phyloP scores from a whole-genome alignment of 208 protist genomes.

The Trichomonas vaginalis region DNA sequence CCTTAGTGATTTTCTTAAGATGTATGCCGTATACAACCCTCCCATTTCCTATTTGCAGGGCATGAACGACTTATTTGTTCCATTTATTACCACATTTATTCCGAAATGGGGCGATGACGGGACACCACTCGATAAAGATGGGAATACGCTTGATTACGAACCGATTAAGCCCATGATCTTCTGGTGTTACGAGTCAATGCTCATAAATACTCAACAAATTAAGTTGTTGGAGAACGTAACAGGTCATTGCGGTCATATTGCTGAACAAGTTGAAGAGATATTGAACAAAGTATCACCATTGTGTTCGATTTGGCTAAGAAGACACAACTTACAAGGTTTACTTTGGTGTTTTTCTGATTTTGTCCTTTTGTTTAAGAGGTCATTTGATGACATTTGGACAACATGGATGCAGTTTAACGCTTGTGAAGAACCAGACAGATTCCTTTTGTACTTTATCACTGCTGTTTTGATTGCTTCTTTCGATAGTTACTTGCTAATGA shows the following conservation, averaged over 20 bases:
- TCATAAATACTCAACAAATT: not conserved
- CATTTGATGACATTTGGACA: not conserved
- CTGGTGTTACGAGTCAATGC: slow-evolving; percentile 10
- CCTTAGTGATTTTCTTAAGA: not conserved
- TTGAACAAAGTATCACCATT: not conserved
- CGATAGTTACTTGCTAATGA: not conserved
- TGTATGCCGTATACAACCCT: not conserved
- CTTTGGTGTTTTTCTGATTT: slow-evolving; percentile 7
- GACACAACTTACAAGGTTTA: not conserved
- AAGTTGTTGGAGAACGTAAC: not conserved
- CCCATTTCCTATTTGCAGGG: not conserved
- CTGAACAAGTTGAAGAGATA: not conserved
- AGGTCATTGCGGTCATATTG: not conserved
- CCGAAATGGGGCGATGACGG: not conserved
- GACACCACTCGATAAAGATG: not conserved
- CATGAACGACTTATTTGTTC: slow-evolving; percentile 17
- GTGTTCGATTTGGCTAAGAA: not conserved
- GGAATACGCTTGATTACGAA: not conserved
- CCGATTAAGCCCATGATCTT: not conserved
- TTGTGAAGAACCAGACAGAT: not conserved
- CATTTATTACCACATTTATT: not conserved
- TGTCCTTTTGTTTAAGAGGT: not conserved
- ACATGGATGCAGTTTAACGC: not conserved
- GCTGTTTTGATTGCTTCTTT: not conserved
- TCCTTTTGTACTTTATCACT: not conserved